Percentiles rank a stretch among this genome's conserved stretches.
phyloP scores from a whole-genome alignment of 257 asterid species.

The Plantago elongata region DNA sequence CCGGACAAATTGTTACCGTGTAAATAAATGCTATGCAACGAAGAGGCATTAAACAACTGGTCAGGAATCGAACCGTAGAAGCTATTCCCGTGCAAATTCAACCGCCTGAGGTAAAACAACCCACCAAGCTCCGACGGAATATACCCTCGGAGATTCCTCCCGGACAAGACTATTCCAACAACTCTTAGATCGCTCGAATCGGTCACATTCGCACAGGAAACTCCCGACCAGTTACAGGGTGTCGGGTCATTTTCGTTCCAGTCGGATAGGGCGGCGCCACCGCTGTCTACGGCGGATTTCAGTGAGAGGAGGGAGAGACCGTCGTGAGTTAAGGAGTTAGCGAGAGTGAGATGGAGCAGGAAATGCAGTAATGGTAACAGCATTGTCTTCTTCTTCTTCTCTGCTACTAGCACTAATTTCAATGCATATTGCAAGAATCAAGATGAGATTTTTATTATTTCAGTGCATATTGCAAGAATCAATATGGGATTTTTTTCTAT shows the following conservation, averaged over 20 bases:
- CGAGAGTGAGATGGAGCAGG: neutral
- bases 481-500: no score
- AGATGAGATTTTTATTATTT: no score
- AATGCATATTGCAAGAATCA: no score
- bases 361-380: neutral
- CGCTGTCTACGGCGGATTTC: constrained; percentile 64
- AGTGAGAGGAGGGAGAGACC: constrained; percentile 76
- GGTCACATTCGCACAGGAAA: constrained; percentile 76
- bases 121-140: constrained; percentile 91
- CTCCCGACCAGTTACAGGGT: constrained; percentile 87
- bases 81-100: constrained; percentile 72
- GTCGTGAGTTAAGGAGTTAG: constrained; percentile 45
- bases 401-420: no score
- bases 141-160: constrained; percentile 68
- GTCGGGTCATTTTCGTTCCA: constrained; percentile 73
- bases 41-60: constrained; percentile 73
- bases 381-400: no score
- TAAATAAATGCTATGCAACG: constrained; percentile 78
- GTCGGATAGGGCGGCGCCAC: constrained; percentile 44
- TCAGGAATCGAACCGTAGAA: constrained; percentile 82
- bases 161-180: constrained; percentile 62
- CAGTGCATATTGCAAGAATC: no score
- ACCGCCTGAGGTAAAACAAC: constrained; percentile 72
- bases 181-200: constrained; percentile 63
- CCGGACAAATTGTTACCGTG: constrained; percentile 82